phyloP scores from a whole-genome alignment of 2,329 filamentous ascomycete species.

The Xylariaceae sp. region DNA sequence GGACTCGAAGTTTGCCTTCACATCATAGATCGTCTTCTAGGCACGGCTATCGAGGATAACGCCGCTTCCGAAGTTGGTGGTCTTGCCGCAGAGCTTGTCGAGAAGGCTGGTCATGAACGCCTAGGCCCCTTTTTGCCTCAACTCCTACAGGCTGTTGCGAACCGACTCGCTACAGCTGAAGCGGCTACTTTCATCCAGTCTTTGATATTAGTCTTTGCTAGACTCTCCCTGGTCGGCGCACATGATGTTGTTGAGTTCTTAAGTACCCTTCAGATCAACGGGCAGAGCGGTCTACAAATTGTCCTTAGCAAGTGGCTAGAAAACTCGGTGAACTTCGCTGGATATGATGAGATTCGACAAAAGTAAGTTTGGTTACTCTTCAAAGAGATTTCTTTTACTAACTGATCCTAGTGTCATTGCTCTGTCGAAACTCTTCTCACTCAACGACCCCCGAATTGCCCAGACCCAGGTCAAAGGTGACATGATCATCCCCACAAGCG shows the following conservation, averaged over 20 bases:
- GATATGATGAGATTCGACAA: slow-evolving; percentile 94
- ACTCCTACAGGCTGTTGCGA: slow-evolving; percentile 83
- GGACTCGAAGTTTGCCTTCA: slow-evolving; percentile 85
- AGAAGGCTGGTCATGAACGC: slow-evolving; percentile 87
- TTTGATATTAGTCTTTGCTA: slow-evolving; percentile 89
- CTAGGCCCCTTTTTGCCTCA: slow-evolving; percentile 87
- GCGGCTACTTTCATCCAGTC: slow-evolving; percentile 92
- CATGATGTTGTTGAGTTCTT: slow-evolving; percentile 91
- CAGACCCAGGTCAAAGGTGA: slow-evolving; percentile 88
- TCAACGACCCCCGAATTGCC: slow-evolving; percentile 75
- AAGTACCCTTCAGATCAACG: slow-evolving; percentile 74
- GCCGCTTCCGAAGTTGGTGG: slow-evolving; percentile 94
- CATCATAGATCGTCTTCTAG: slow-evolving; percentile 87
- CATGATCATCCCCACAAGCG: slow-evolving; percentile 72
- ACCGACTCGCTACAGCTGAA: slow-evolving; percentile 75
- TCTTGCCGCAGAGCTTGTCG: slow-evolving; percentile 88
- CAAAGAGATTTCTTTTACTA: slow-evolving; percentile 28
- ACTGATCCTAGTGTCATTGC: slow-evolving; percentile 68
- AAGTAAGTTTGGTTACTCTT: slow-evolving; percentile 60
- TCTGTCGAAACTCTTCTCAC: slow-evolving; percentile 81
- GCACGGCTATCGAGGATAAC: slow-evolving; percentile 81
- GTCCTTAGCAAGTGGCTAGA: slow-evolving; percentile 95
- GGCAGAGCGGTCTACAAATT: slow-evolving; percentile 78
- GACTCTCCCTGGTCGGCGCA: slow-evolving; percentile 78
- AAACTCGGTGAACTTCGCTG: slow-evolving; percentile 95